These are phyloP conservation scores for Aspergillus ustus DNA, from an alignment of 2,329 filamentous ascomycete species.

Conservation along the genomic window DNA sequence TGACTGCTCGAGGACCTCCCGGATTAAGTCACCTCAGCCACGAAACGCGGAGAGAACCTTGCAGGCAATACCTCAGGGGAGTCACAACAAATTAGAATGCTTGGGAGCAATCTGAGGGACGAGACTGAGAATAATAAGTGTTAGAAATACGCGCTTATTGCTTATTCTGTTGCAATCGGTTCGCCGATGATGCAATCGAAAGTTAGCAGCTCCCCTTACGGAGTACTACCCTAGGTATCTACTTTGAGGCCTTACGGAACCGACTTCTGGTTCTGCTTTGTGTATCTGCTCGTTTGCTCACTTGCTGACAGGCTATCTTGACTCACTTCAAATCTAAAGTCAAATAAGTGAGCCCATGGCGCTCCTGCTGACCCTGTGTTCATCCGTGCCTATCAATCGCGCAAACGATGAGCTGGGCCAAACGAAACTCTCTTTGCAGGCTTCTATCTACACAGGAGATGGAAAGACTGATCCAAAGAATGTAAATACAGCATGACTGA, in stretches of 20 bases:
- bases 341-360: neutral
- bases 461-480: too few species aligned
- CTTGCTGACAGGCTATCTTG: neutral
- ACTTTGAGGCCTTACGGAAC: neutral
- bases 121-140: neutral
- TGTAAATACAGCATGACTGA: too few species aligned
- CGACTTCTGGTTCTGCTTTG: neutral
- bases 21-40: slow-evolving; percentile 11
- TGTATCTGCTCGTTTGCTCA: neutral
- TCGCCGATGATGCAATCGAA: slow-evolving; percentile 12
- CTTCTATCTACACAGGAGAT: too few species aligned
- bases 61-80: neutral
- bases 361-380: neutral
- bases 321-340: neutral
- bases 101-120: neutral
- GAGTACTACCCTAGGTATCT: too few species aligned
- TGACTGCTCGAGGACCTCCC: neutral
- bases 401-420: neutral
- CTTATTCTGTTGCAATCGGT: slow-evolving; percentile 11
- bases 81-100: neutral
- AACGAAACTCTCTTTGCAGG: neutral
- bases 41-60: slow-evolving; percentile 5
- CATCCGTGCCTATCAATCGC: neutral
- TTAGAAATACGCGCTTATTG: neutral
- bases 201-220: neutral